Percentiles rank a stretch among this genome's conserved stretches.
Evolutionary conservation across 2,329 filamentous ascomycete genomes (phyloP).

Genomic region (Diaporthe sp.): DNA sequence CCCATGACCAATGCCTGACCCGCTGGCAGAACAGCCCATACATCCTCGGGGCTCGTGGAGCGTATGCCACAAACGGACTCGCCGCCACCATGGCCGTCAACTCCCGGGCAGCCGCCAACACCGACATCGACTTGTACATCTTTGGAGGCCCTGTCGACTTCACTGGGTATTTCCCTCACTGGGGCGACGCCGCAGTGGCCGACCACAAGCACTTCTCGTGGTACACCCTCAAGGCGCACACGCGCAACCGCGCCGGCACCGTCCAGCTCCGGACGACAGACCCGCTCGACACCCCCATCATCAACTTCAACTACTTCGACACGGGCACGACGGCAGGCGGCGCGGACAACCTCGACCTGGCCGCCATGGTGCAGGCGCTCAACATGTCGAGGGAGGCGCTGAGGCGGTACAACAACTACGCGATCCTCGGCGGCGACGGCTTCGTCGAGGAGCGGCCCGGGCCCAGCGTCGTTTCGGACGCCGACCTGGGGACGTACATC

Average conservation of each 20-base stretch:
- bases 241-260: constrained; percentile 71
- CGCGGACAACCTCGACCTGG: constrained; percentile 50
- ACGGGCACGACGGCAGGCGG: constrained; percentile 48
- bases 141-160: constrained; percentile 55
- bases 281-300: constrained; percentile 73
- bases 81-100: constrained; percentile 48
- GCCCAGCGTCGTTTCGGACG: neutral
- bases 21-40: constrained; percentile 41
- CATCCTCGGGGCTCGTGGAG: constrained; percentile 43
- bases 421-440: constrained; percentile 36
- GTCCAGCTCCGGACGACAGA: constrained; percentile 72
- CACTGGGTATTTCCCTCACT: constrained; percentile 55
- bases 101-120: constrained; percentile 44
- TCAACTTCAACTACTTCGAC: constrained; percentile 74
- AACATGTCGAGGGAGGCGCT: constrained; percentile 70
- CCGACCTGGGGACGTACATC: constrained; percentile 11
- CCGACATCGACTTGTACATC: constrained; percentile 50
- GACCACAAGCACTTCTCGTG: constrained; percentile 58
- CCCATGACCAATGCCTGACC: constrained; percentile 48
- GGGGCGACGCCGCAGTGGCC: constrained; percentile 47
- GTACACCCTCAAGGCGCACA: constrained; percentile 71
- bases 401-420: constrained; percentile 57
- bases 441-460: constrained; percentile 27
- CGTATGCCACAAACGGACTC: constrained; percentile 52
- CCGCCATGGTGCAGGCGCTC: constrained; percentile 60